Percentiles rank a stretch among this genome's conserved stretches.
These are phyloP conservation scores for Paulinella micropora DNA, from an alignment of 78 protist genomes.

Conservation along the genomic window DNA sequence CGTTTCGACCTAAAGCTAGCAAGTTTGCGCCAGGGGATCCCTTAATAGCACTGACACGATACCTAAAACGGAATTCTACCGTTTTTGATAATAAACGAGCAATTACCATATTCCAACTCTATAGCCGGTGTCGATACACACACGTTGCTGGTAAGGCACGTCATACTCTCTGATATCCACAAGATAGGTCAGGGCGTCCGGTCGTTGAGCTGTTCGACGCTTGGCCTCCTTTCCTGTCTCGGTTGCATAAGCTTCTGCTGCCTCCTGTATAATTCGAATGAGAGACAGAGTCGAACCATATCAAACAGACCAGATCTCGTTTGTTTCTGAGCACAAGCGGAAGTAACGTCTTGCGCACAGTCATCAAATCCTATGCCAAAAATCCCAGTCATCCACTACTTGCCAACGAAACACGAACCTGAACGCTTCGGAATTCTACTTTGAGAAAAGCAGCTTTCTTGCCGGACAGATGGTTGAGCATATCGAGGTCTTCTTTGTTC, in stretches of 20 bases:
- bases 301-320: no score
- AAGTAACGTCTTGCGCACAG: background rate
- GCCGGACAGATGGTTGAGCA: conserved; percentile 76
- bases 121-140: conserved; percentile 65
- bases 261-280: background rate
- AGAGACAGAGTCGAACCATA: background rate
- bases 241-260: no score
- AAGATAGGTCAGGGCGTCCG: conserved; percentile 21
- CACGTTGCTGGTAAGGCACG: conserved; percentile 82
- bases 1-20: background rate
- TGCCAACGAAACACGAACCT: no score
- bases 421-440: no score
- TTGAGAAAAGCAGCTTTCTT: conserved; percentile 39
- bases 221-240: no score
- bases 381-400: background rate
- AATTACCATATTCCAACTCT: conserved; percentile 38
- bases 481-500: conserved; percentile 62
- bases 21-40: background rate
- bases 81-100: no score
- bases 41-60: background rate
- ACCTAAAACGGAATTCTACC: no score
- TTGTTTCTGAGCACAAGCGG: background rate
- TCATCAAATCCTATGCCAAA: no score
- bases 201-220: no score
- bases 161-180: conserved; percentile 86